These are phyloP conservation scores for Globisporangium cylindrosporum DNA, from an alignment of 352 stramenopile genomes.

Conservation along the genomic window DNA sequence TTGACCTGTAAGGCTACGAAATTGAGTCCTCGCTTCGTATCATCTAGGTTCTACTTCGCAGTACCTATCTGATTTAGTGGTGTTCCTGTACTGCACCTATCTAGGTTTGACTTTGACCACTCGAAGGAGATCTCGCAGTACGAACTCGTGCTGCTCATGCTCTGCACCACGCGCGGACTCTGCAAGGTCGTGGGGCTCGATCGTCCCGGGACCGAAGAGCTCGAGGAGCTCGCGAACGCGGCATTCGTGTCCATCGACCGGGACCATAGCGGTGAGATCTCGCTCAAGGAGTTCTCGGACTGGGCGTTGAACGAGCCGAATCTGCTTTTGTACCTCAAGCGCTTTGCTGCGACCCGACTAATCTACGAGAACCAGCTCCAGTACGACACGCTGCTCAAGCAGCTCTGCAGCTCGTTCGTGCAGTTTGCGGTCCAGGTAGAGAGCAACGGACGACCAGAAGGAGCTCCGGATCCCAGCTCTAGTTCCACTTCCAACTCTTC, in stretches of 20 bases:
- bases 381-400: slow-evolving; percentile 60
- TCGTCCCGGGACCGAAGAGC: slow-evolving; percentile 40
- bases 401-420: slow-evolving; percentile 50
- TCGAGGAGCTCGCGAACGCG: slow-evolving; percentile 45
- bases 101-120: slow-evolving; percentile 76
- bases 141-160: slow-evolving; percentile 68
- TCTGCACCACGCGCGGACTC: slow-evolving; percentile 67
- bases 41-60: background rate
- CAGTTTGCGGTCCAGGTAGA: slow-evolving; percentile 23
- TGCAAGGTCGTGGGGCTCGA: slow-evolving; percentile 67
- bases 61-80: no score
- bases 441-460: background rate
- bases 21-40: background rate
- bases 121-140: slow-evolving; percentile 61
- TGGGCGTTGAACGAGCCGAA: slow-evolving; percentile 55
- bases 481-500: background rate
- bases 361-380: slow-evolving; percentile 70
- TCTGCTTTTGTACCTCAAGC: slow-evolving; percentile 50
- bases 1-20: slow-evolving; percentile 42
- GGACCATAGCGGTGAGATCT: slow-evolving; percentile 58
- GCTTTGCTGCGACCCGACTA: slow-evolving; percentile 55
- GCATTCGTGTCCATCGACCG: slow-evolving; percentile 59
- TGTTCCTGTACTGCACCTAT: background rate
- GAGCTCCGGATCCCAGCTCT: background rate
- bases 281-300: slow-evolving; percentile 51